Evolutionary conservation across 441 rosid species (phyloP), one percentile per base, ranked within the genome.

Genomic region (Gossypium armourianum): DNA sequence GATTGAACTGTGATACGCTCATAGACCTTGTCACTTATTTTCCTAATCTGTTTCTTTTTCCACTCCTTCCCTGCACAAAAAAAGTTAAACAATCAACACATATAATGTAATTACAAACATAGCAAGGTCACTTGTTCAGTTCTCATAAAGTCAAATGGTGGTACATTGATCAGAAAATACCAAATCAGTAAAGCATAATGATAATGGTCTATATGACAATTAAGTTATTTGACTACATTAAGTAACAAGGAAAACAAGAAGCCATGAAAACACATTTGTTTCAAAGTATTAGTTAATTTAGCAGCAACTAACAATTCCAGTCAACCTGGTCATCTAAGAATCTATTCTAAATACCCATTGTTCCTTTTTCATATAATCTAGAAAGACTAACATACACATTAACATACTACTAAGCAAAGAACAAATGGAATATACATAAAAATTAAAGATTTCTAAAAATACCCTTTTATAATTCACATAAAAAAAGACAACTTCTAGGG

Each of bases 51-150:
- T 68, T 77, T 87, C 47, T 80, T 68, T 80, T 91, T 92, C 96
- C 98, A 87, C 28, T 92, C 83, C 79, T 83, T 90, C 32, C 98
- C 97, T 92, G 83, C 76, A 29, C 5, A 78, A 23, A 50, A 50
- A 4, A 15, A 2, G 8, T 47, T 24, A 4, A 40, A 19, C 53
- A 4, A 63, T 54, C 58, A 74, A 5, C 23, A 32, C 13, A 20
- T 13, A 20, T 13, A 2, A 45, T 26, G 9, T 3, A 45, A 62
- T 12, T 1, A 19, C 26, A 24, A 29, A 24, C 40, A 24, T 17
- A 10, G 36, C 17, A 62, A 17, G 52, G 17, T n/a, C 13, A 26
- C 32, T 26, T 12, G 10, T 4, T 16, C 17, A 19, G 4, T 7
- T 17, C 28, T 20, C 29, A 40, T 20, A 21, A 21, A 53, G 2